A percentile compares a stretch with the other conserved stretches of the same genome.
These are phyloP conservation scores for Botrytis porri DNA, from an alignment of 2,329 filamentous ascomycete species.

Conservation along the genomic window DNA sequence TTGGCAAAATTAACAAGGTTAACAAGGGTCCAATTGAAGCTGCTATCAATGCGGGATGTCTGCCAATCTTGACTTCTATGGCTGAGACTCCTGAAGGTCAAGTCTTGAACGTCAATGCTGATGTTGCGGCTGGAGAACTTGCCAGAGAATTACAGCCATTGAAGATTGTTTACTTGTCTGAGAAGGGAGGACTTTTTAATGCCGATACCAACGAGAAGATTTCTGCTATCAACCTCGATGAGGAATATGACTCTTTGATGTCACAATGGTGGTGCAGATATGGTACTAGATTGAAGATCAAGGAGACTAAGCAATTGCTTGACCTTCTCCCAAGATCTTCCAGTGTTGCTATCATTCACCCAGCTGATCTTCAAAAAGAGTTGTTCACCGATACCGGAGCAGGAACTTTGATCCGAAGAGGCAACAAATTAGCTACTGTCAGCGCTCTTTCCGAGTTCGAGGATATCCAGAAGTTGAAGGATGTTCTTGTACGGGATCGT, in stretches of 20 bases:
- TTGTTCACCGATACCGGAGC: constrained; percentile 94
- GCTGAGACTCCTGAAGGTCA: constrained; percentile 89
- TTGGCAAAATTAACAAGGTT: constrained; percentile 92
- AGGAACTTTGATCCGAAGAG: constrained; percentile 86
- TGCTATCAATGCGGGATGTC: constrained; percentile 83
- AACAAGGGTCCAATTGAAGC: constrained; percentile 88
- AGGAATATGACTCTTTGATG: constrained; percentile 93
- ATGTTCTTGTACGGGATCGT: constrained; percentile 76
- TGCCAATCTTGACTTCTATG: constrained; percentile 94
- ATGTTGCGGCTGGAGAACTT: constrained; percentile 91
- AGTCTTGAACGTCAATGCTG: constrained; percentile 95
- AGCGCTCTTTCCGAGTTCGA: constrained; percentile 70
- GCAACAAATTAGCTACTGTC: constrained; percentile 80
- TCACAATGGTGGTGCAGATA: constrained; percentile 91
- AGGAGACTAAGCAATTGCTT: constrained; percentile 92
- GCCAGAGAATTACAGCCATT: constrained; percentile 84
- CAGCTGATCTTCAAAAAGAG: constrained; percentile 92
- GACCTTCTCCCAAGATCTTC: constrained; percentile 86
- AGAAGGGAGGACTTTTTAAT: constrained; percentile 95
- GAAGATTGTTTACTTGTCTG: constrained; percentile 97
- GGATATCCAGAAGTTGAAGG: constrained; percentile 74
- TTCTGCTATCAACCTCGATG: constrained; percentile 93
- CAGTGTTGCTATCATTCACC: constrained; percentile 96
- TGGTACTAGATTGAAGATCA: constrained; percentile 94
- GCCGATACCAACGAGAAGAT: constrained; percentile 93